Evolutionary conservation across 805 yeast species (phyloP).

Genomic region (Myxozyma neotropica): DNA sequence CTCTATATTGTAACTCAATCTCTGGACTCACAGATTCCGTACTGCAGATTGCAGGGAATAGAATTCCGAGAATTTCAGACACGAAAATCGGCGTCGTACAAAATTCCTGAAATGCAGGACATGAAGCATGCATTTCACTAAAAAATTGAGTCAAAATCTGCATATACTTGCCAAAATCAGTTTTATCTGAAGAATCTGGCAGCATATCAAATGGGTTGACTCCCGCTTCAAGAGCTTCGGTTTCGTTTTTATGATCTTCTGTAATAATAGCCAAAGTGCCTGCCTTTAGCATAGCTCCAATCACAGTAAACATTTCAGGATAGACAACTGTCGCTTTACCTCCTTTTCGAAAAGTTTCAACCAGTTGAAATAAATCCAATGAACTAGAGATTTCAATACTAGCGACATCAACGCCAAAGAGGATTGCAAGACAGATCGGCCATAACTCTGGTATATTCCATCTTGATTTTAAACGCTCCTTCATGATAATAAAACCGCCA

Average conservation of each 20-base stretch:
- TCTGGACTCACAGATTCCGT: conserved; percentile 33
- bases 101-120: conserved; percentile 33
- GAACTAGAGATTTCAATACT: conserved; percentile 21
- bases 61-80: conserved; percentile 30
- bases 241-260: conserved; percentile 28
- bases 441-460: conserved; percentile 53
- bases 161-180: conserved; percentile 22
- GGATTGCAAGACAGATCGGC: conserved; percentile 34
- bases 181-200: not conserved
- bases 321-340: conserved; percentile 33
- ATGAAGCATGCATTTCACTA: conserved; percentile 33
- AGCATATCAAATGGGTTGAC: not conserved
- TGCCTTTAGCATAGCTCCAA: conserved; percentile 35
- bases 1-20: conserved; percentile 30
- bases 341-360: conserved; percentile 28
- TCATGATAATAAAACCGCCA: conserved; percentile 53
- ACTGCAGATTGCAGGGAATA: conserved; percentile 33
- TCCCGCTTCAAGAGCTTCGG: not conserved
- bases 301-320: conserved; percentile 35
- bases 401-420: conserved; percentile 49
- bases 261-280: conserved; percentile 30
- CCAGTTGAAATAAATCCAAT: conserved; percentile 27
- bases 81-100: conserved; percentile 30
- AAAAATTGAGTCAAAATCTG: conserved; percentile 33
- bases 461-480: conserved; percentile 50